phyloP scores from a whole-genome alignment of 2,329 filamentous ascomycete genomes.

The Trichoderma lentiforme region DNA sequence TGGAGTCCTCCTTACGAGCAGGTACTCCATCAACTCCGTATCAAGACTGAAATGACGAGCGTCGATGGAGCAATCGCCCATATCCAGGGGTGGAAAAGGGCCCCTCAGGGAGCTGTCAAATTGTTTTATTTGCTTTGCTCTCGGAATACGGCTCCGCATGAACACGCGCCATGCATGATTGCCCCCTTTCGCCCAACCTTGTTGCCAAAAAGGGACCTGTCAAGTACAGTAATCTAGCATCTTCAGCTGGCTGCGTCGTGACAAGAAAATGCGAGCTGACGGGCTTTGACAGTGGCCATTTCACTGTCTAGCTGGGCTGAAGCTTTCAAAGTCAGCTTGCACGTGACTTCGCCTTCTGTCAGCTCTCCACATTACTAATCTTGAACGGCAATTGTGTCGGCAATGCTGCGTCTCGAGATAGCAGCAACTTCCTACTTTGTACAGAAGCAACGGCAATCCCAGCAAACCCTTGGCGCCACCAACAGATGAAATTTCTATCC shows the following conservation, averaged over 20 bases:
- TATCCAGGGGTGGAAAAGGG: not conserved
- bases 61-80: not conserved
- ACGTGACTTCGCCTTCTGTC: not conserved
- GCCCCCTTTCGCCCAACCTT: not conserved
- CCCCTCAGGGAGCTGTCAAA: not conserved
- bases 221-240: not conserved
- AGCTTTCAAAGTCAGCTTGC: not conserved
- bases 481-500: slow-evolving; percentile 5
- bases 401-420: slow-evolving; percentile 4
- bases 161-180: not conserved
- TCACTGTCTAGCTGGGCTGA: not conserved
- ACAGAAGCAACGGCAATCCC: not conserved
- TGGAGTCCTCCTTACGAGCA: not conserved
- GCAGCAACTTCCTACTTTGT: not conserved
- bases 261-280: not conserved
- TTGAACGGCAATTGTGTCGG: slow-evolving; percentile 1
- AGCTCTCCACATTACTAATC: not conserved
- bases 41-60: not conserved
- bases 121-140: not conserved
- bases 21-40: not conserved
- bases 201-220: not conserved
- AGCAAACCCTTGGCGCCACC: slow-evolving; percentile 3
- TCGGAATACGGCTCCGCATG: not conserved
- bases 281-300: not conserved
- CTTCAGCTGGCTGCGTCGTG: not conserved